A percentile compares a stretch with the other conserved stretches of the same genome.
Evolutionary conservation across 768 basidiomycete genomes (phyloP).

Genomic region (Boletellus sp.): DNA sequence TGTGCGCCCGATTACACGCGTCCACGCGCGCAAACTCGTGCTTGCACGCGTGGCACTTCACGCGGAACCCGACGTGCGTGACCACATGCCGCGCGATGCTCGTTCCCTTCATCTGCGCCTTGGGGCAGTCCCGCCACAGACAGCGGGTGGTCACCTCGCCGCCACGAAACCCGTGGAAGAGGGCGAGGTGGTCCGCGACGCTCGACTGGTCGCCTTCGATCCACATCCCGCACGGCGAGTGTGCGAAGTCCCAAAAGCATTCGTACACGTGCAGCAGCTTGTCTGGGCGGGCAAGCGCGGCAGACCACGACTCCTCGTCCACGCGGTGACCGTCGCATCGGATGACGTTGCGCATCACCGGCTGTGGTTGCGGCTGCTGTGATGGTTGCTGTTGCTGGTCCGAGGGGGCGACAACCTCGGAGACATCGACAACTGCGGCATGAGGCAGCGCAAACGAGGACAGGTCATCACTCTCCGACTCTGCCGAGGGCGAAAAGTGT

Average conservation of each 20-base stretch:
- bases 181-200: conserved; percentile 31
- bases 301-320: conserved; percentile 28
- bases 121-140: conserved; percentile 29
- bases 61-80: conserved; percentile 30
- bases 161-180: conserved; percentile 29
- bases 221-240: conserved; percentile 31
- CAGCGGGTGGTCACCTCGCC: conserved; percentile 31
- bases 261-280: conserved; percentile 28
- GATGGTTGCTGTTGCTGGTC: background rate
- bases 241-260: conserved; percentile 26
- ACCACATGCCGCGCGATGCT: conserved; percentile 33
- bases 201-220: conserved; percentile 33
- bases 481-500: conserved; percentile 18
- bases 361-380: background rate
- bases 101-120: conserved; percentile 30
- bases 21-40: conserved; percentile 33
- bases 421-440: conserved; percentile 15
- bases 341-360: conserved; percentile 16
- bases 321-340: conserved; percentile 26
- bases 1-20: conserved; percentile 33
- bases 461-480: conserved; percentile 24
- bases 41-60: conserved; percentile 29
- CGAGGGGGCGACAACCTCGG: conserved; percentile 5
- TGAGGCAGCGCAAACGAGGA: conserved; percentile 11
- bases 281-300: conserved; percentile 20